phyloP scores from a whole-genome alignment of 2,329 filamentous ascomycete genomes.

The Pseudocercospora pini-densiflorae region DNA sequence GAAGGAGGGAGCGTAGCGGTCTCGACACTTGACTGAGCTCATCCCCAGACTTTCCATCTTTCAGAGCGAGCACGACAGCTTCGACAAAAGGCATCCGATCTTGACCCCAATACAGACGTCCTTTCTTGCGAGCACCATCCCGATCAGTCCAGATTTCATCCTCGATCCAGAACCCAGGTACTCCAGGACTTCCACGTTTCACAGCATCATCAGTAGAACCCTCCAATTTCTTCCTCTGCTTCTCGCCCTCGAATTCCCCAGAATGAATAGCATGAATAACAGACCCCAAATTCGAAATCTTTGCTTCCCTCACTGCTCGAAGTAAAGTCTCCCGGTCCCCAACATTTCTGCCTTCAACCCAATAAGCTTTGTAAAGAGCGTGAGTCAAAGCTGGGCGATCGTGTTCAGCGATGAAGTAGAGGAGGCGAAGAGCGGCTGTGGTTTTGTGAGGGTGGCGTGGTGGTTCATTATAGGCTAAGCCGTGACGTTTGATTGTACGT shows the following conservation, averaged over 20 bases:
- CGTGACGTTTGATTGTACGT: slow-evolving; percentile 23
- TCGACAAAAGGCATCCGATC: slow-evolving; percentile 33
- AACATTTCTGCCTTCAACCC: slow-evolving; percentile 27
- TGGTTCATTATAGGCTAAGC: slow-evolving; percentile 26
- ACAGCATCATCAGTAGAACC: slow-evolving; percentile 27
- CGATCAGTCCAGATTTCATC: slow-evolving; percentile 26
- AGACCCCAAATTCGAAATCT: slow-evolving; percentile 3
- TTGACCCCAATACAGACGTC: slow-evolving; percentile 33
- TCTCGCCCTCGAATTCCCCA: slow-evolving; percentile 25
- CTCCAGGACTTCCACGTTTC: slow-evolving; percentile 28
- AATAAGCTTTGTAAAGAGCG: slow-evolving; percentile 28
- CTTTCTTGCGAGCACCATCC: slow-evolving; percentile 14
- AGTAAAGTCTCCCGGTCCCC: slow-evolving; percentile 18
- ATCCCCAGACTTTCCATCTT: slow-evolving; percentile 20
- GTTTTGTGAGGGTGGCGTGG: slow-evolving; percentile 31
- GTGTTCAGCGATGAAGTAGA: slow-evolving; percentile 23
- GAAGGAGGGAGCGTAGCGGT: slow-evolving; percentile 18
- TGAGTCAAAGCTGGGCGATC: slow-evolving; percentile 24
- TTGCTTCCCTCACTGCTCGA: slow-evolving; percentile 19
- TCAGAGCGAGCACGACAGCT: slow-evolving; percentile 24
- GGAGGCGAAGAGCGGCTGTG: slow-evolving; percentile 26
- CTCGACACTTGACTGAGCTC: slow-evolving; percentile 15
- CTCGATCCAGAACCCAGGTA: slow-evolving; percentile 29
- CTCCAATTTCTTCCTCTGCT: slow-evolving; percentile 23
- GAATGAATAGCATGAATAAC: slow-evolving; percentile 25